These are phyloP conservation scores for Pseudogymnoascus sp. DNA, from an alignment of 2,329 filamentous ascomycete genomes.

Conservation along the genomic window DNA sequence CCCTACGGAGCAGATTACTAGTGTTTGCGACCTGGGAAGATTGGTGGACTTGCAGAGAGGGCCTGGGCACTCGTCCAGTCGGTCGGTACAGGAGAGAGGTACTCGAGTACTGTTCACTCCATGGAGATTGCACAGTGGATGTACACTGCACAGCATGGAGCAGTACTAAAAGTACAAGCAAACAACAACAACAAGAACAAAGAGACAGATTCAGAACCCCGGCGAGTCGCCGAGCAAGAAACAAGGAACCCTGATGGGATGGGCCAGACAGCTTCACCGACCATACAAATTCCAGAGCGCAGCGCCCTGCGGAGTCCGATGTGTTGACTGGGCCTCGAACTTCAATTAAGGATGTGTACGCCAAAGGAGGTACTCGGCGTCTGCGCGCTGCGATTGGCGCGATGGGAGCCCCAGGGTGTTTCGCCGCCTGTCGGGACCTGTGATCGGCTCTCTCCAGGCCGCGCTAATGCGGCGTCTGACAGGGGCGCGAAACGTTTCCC, in stretches of 20 bases:
- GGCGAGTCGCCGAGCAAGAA: not conserved
- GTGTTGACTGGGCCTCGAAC: not conserved
- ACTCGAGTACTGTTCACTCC: not conserved
- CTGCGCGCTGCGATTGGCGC: not conserved
- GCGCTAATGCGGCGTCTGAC: not conserved
- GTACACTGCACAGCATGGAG: not conserved
- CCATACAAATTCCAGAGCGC: not conserved
- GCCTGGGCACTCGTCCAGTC: not conserved
- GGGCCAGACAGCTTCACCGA: not conserved
- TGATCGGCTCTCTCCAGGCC: not conserved
- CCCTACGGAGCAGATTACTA: too few species aligned
- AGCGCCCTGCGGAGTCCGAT: not conserved
- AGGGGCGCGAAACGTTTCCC: conserved; percentile 1
- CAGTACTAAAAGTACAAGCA: not conserved
- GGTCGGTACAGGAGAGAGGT: not conserved
- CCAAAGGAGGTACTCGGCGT: not conserved
- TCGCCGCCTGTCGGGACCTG: not conserved
- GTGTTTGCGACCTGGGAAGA: not conserved
- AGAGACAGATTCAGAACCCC: not conserved
- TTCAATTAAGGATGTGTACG: not conserved
- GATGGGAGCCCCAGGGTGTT: not conserved
- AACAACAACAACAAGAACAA: not conserved
- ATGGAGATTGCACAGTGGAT: not conserved
- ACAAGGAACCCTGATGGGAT: not conserved
- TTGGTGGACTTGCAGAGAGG: not conserved